Conservation (phyloP, 2,329 filamentous ascomycete genomes). For the Aspergillus costaricaensis region DNA sequence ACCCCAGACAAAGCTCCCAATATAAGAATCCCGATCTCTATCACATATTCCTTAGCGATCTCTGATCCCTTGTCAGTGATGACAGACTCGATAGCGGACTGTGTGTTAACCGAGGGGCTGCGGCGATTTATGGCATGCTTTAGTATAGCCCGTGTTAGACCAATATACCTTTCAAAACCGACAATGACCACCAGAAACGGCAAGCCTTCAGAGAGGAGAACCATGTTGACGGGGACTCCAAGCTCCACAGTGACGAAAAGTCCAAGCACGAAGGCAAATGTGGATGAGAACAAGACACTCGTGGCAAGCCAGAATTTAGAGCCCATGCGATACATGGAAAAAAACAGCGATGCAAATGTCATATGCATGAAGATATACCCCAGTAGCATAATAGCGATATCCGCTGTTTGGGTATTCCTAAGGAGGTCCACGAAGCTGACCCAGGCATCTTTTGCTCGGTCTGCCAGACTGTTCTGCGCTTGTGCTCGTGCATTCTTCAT, state of each 20-base stretch:
- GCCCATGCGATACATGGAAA: constrained; percentile 93
- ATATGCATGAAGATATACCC: constrained; percentile 97
- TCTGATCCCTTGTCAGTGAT: constrained; percentile 92
- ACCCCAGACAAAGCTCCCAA: constrained; percentile 90
- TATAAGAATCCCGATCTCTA: constrained; percentile 85
- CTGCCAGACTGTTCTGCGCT: constrained; percentile 61
- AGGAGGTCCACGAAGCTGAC: constrained; percentile 76
- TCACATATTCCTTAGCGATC: constrained; percentile 89
- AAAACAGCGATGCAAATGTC: constrained; percentile 96
- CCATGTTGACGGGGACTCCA: constrained; percentile 89
- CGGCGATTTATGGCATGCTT: constrained; percentile 76
- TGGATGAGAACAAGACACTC: constrained; percentile 88
- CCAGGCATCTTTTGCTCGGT: constrained; percentile 81
- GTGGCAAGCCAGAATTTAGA: constrained; percentile 97
- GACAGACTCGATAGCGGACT: constrained; percentile 84
- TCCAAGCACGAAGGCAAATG: constrained; percentile 93
- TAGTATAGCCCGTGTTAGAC: constrained; percentile 89
- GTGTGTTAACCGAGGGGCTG: constrained; percentile 60
- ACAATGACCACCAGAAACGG: constrained; percentile 98
- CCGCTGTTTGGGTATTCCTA: constrained; percentile 89
- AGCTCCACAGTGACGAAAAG: constrained; percentile 89
- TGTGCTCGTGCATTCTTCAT: constrained; percentile 82
- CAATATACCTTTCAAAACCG: constrained; percentile 97
- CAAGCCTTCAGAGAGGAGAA: constrained; percentile 89
- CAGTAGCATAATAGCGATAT: constrained; percentile 95